Percentiles rank a stretch among this genome's conserved stretches.
Evolutionary conservation across 345 rosid genomes (phyloP).

Genomic region (Firmiana major): DNA sequence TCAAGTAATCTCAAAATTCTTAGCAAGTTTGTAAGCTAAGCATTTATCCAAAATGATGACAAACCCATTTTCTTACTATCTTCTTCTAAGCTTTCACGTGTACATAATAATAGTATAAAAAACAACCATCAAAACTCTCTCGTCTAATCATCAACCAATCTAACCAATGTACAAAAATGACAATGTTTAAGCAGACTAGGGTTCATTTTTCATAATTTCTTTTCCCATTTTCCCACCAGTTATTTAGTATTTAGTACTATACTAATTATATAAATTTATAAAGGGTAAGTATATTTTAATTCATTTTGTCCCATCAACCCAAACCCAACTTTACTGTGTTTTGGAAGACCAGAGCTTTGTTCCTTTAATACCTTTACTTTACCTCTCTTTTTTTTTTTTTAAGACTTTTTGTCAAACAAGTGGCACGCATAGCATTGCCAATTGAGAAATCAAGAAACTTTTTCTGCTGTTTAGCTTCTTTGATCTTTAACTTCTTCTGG

Average conservation of each 20-base stretch:
- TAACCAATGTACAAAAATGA: neutral
- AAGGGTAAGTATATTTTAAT: constrained; percentile 20
- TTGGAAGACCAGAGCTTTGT: neutral
- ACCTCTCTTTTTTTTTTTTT: neutral
- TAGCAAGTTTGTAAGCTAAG: neutral
- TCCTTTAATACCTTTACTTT: neutral
- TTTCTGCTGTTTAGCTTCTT: constrained; percentile 13
- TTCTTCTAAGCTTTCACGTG: neutral
- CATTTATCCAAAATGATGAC: neutral
- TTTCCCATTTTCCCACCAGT: neutral
- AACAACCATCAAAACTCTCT: neutral
- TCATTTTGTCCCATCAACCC: constrained; percentile 28
- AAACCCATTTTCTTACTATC: neutral
- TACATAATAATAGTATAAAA: neutral
- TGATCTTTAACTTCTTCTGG: constrained; percentile 7
- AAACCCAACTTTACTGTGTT: constrained; percentile 9
- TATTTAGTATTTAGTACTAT: neutral
- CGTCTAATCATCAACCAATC: neutral
- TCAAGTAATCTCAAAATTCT: neutral
- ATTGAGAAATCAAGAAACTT: constrained; percentile 10
- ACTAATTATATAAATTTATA: neutral
- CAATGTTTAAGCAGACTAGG: neutral
- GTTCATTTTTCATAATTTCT: neutral
- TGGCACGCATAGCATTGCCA: neutral
- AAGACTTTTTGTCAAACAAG: constrained; percentile 15